phyloP scores from a whole-genome alignment of 495 filamentous ascomycete genomes.

The Hyaloscypha variabilis region DNA sequence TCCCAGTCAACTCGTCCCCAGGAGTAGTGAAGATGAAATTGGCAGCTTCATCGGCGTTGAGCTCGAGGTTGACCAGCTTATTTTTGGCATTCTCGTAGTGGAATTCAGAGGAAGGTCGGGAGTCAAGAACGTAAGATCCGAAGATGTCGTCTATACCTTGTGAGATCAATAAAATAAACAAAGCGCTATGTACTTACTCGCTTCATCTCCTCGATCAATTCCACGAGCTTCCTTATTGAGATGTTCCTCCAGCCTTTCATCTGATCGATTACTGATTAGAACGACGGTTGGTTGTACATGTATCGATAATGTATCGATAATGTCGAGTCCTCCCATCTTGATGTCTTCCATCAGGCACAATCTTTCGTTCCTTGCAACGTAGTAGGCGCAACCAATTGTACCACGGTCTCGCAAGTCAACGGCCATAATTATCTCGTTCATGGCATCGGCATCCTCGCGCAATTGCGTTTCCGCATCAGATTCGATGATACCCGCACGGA shows the following conservation, averaged over 20 bases:
- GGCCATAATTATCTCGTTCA: slow-evolving; percentile 82
- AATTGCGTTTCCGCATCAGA: slow-evolving; percentile 33
- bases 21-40: slow-evolving; percentile 61
- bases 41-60: slow-evolving; percentile 51
- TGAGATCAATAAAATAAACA: not conserved
- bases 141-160: slow-evolving; percentile 34
- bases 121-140: slow-evolving; percentile 70
- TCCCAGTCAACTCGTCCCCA: slow-evolving; percentile 41
- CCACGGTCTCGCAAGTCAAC: slow-evolving; percentile 73
- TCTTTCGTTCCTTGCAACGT: slow-evolving; percentile 71
- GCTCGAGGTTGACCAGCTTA: slow-evolving; percentile 61
- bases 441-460: slow-evolving; percentile 55
- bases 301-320: slow-evolving; percentile 74
- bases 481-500: slow-evolving; percentile 13
- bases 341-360: slow-evolving; percentile 83
- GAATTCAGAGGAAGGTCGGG: slow-evolving; percentile 78
- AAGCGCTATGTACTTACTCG: slow-evolving; percentile 30
- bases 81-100: slow-evolving; percentile 68
- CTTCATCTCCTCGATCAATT: slow-evolving; percentile 35
- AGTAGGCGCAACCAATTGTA: slow-evolving; percentile 87
- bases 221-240: slow-evolving; percentile 46
- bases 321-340: slow-evolving; percentile 67
- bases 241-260: slow-evolving; percentile 57
- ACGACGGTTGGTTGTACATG: slow-evolving; percentile 82
- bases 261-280: slow-evolving; percentile 69